phyloP scores from a whole-genome alignment of 306 rosid species.

The Dalbergia oliveri region DNA sequence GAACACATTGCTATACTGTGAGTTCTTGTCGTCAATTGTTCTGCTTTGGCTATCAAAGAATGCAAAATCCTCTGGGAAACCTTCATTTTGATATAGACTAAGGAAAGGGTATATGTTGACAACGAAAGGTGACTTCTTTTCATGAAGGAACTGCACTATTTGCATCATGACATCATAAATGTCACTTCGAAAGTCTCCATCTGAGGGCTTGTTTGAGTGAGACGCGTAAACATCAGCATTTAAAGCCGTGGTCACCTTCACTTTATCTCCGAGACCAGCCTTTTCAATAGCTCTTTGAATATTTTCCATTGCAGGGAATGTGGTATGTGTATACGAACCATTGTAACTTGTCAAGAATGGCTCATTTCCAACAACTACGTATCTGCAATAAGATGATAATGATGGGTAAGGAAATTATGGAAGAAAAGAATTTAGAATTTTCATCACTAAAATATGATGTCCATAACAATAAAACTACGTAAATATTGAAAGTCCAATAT shows the following conservation, averaged over 20 bases:
- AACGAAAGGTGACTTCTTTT: constrained; percentile 58
- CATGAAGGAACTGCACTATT: constrained; percentile 51
- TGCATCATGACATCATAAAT: constrained; percentile 46
- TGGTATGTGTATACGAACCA: constrained; percentile 40
- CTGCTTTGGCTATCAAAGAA: constrained; percentile 54
- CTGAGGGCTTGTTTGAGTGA: constrained; percentile 62
- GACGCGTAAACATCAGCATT: constrained; percentile 85
- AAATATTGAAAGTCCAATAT: neutral
- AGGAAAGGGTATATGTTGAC: constrained; percentile 93
- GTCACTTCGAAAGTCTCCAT: constrained; percentile 65
- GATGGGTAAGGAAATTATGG: neutral
- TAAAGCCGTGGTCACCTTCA: constrained; percentile 69
- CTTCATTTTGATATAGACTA: constrained; percentile 55
- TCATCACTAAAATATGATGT: neutral
- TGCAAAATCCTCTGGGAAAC: constrained; percentile 67
- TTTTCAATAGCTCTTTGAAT: constrained; percentile 71
- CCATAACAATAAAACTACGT: neutral
- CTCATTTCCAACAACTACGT: constrained; percentile 85
- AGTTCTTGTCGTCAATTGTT: constrained; percentile 53
- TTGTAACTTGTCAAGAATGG: constrained; percentile 72
- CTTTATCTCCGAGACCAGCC: constrained; percentile 59
- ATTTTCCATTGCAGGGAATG: constrained; percentile 75
- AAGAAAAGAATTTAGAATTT: neutral
- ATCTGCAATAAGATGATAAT: constrained; percentile 47
- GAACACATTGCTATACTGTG: constrained; percentile 62